Conservation (phyloP, 257 asterid species). For the Paraleonurus japonicus region DNA sequence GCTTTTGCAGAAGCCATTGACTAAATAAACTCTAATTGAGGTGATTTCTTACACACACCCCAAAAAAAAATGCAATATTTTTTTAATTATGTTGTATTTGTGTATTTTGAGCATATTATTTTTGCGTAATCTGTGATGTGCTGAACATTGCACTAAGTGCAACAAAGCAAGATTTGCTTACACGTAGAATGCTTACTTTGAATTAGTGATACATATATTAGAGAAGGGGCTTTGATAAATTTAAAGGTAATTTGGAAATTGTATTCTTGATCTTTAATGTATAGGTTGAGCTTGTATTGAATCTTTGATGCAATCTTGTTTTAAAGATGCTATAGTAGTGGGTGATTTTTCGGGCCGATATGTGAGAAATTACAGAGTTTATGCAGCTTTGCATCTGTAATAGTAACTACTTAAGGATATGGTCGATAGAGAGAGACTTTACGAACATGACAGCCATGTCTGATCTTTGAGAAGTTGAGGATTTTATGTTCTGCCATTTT, state of each 20-base stretch:
- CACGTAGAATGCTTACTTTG: not conserved
- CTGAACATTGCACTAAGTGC: not conserved
- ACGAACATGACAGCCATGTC: slow-evolving; percentile 81
- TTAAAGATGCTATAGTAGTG: not conserved
- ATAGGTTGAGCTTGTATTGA: not conserved
- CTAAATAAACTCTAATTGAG: slow-evolving; percentile 46
- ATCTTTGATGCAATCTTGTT: slow-evolving; percentile 13
- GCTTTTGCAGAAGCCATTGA: slow-evolving; percentile 84
- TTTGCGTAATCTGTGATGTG: not conserved
- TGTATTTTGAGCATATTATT: not conserved
- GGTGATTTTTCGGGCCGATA: not conserved
- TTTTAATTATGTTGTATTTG: not conserved
- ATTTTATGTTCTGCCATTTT: slow-evolving; percentile 90
- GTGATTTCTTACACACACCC: slow-evolving; percentile 33
- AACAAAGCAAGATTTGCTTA: not conserved
- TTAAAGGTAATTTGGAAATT: not conserved
- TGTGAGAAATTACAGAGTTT: no score
- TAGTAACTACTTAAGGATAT: no score
- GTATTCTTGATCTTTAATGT: not conserved
- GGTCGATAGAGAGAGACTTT: slow-evolving; percentile 42
- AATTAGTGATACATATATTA: not conserved
- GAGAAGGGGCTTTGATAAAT: not conserved
- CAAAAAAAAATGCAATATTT: not conserved
- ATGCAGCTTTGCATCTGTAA: no score
- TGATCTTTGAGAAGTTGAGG: slow-evolving; percentile 63